Evolutionary conservation across 2,329 filamentous ascomycete species (phyloP).

Genomic region (Neofusicoccum sp.): DNA sequence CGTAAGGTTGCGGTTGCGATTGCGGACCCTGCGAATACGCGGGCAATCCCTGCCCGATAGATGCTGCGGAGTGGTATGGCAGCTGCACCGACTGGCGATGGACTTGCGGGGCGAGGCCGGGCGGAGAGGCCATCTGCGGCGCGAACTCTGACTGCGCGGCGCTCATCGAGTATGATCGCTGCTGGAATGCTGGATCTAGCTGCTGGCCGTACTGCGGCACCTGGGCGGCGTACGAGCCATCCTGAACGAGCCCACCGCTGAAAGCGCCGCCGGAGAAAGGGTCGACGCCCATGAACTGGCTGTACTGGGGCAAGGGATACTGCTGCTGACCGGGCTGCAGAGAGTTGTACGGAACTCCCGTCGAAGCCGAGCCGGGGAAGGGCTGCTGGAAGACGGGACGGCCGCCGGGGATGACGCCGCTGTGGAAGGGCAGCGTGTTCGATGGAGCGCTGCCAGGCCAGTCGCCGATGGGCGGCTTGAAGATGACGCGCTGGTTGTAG

Average conservation of each 20-base stretch:
- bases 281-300: slow-evolving; percentile 7
- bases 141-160: slow-evolving; percentile 5
- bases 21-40: not conserved
- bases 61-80: slow-evolving; percentile 6
- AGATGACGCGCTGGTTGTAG: slow-evolving; percentile 76
- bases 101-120: not conserved
- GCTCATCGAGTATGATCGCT: slow-evolving; percentile 8
- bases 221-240: slow-evolving; percentile 2
- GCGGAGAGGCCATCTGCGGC: not conserved
- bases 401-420: slow-evolving; percentile 12
- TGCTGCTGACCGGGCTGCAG: slow-evolving; percentile 9
- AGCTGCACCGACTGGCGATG: slow-evolving; percentile 7
- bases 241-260: slow-evolving; percentile 1
- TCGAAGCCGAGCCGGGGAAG: not conserved
- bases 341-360: not conserved
- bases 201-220: slow-evolving; percentile 6
- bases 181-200: not conserved
- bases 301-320: slow-evolving; percentile 11
- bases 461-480: slow-evolving; percentile 69
- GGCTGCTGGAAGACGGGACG: slow-evolving; percentile 18
- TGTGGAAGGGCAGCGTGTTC: slow-evolving; percentile 19
- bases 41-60: slow-evolving; percentile 5
- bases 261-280: slow-evolving; percentile 1
- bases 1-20: not conserved
- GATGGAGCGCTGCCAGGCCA: slow-evolving; percentile 39